Base-by-base conservation (phyloP, 768 basidiomycete species). In the Lactarius deliciosus region DNA sequence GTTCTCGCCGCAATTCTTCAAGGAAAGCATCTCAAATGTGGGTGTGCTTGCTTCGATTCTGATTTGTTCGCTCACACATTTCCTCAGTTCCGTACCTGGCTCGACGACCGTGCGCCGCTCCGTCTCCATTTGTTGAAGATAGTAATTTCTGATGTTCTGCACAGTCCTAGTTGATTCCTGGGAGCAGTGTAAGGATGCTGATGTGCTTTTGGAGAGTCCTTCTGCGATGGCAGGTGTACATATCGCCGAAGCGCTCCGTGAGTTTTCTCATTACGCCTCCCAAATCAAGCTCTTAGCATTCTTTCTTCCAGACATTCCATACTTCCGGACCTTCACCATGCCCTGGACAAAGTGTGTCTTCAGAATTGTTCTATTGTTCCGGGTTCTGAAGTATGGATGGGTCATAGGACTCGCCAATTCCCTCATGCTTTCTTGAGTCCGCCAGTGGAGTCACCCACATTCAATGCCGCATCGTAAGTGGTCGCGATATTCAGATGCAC, bases 1-100 rank as follows among this genome's bases (percentile, higher is more conserved):
- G 85, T 88, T 89, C 73, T 88, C 87, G 9, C 86, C 87, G 0
- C 85, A 86, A 22, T 90, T 88, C 71, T 88, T 90, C 80, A 86
- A 81, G 71, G 83, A 86, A 71, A 84, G 83, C 63, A 69, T 90
- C 5, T 78, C 78, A 3, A 81, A 85, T 69, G 84, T 84, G 66
- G 65, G 83, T 72, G 10, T 34, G 34, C 55, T 28, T 36, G 8
- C n/a, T 56, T 60, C 7, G 3, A 30, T 8, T 30, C 16, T n/a
- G 22, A 53, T 30, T 15, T 55, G 41, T 11, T n/a, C 41, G 62
- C 50, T 69, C 16, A 68, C 50, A 36, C 13, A 43, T 34, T 30
- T n/a, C 60, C 43, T 30, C 70, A 85, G 80, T 90, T 87, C 77
- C 80, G 87, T 13, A 76, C 79, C 20, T 90, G 88, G 88, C 79